phyloP scores from a whole-genome alignment of 176 grass and related monocot species.

The Bothriochloa decipiens region DNA sequence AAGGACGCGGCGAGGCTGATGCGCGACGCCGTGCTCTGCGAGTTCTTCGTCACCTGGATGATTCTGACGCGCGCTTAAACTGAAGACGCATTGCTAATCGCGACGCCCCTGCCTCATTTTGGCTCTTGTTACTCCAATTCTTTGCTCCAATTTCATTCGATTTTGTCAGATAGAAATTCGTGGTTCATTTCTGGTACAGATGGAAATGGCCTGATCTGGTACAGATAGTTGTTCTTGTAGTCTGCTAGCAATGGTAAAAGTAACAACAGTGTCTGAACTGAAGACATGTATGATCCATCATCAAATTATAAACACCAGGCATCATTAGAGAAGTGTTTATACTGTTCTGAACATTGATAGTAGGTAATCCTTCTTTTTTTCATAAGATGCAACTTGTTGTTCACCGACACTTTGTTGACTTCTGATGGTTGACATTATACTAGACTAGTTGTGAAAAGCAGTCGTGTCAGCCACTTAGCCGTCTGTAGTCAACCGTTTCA shows the following conservation, averaged over 20 bases:
- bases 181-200: not conserved
- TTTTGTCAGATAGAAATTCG: not conserved
- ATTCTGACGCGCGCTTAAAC: slow-evolving; percentile 14
- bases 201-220: not conserved
- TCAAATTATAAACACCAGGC: not conserved
- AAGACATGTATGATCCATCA: not conserved
- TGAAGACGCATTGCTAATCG: not conserved
- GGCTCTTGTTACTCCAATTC: not conserved
- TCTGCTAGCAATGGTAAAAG: not conserved
- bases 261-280: not conserved
- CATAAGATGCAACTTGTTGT: not conserved
- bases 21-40: slow-evolving; percentile 25
- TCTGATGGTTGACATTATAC: slow-evolving; percentile 32
- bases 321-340: too few species aligned
- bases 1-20: slow-evolving; percentile 36
- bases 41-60: slow-evolving; percentile 50
- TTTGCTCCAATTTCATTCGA: not conserved
- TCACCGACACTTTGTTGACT: slow-evolving; percentile 33
- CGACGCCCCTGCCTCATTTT: not conserved
- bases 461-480: slow-evolving; percentile 28
- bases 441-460: not conserved
- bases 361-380: not conserved
- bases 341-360: too few species aligned
- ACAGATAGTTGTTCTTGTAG: too few species aligned
- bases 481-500: slow-evolving; percentile 12